A percentile compares a stretch with the other conserved stretches of the same genome.
phyloP scores from a whole-genome alignment of 2,329 filamentous ascomycete species.

The Aspergillus carbonarius region DNA sequence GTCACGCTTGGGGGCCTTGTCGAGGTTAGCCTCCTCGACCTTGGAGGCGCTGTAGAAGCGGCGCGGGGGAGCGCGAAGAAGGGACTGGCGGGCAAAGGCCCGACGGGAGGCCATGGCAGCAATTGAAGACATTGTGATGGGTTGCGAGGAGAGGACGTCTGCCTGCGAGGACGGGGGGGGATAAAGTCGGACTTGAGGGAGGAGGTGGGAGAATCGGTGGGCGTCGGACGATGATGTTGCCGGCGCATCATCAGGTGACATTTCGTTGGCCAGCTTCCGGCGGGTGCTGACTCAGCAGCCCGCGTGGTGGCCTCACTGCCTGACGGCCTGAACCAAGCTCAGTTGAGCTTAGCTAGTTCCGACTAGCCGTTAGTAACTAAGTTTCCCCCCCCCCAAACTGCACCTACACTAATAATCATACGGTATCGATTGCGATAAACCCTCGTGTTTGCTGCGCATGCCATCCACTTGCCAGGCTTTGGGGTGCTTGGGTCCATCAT shows the following conservation, averaged over 20 bases:
- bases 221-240: conserved; percentile 37
- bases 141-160: conserved; percentile 15
- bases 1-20: conserved; percentile 66
- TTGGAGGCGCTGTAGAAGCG: conserved; percentile 40
- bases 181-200: conserved; percentile 10
- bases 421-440: background rate
- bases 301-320: background rate
- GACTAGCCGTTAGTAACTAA: background rate
- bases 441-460: background rate
- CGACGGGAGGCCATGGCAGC: conserved; percentile 43
- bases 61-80: conserved; percentile 43
- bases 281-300: conserved; percentile 20
- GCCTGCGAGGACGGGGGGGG: conserved; percentile 19
- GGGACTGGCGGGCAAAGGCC: conserved; percentile 41
- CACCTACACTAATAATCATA: background rate
- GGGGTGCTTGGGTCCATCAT: background rate
- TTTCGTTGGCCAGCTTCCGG: conserved; percentile 20
- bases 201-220: conserved; percentile 31
- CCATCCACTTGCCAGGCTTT: background rate
- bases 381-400: background rate
- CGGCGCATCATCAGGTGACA: conserved; percentile 30
- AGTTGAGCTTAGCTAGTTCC: no score
- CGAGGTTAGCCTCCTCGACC: conserved; percentile 53
- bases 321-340: background rate
- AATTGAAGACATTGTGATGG: conserved; percentile 43